These are phyloP conservation scores for Russula ochroleuca DNA, from an alignment of 768 basidiomycete species.

Conservation along the genomic window DNA sequence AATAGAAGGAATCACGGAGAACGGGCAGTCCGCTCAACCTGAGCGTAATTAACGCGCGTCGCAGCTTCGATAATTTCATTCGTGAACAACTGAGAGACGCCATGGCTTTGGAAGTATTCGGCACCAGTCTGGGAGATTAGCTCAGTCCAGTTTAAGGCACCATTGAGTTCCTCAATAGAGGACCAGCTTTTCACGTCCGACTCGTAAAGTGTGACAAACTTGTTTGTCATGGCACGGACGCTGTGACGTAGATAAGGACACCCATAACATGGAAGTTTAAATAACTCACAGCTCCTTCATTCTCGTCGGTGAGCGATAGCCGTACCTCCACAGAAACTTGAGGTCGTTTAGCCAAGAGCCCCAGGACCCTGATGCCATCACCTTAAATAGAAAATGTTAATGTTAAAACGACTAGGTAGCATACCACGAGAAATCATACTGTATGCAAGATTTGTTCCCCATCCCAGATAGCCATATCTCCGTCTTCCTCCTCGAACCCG, in stretches of 20 bases:
- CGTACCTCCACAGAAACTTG: conserved; percentile 23
- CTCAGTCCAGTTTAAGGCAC: conserved; percentile 29
- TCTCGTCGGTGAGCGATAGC: conserved; percentile 15
- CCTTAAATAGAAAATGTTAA: background rate
- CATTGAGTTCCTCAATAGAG: conserved; percentile 39
- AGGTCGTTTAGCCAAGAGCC: conserved; percentile 12
- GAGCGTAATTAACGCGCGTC: conserved; percentile 78
- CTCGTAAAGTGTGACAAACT: conserved; percentile 54
- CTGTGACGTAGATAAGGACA: conserved; percentile 34
- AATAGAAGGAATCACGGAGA: background rate
- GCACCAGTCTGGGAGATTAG: conserved; percentile 48
- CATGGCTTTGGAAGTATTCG: conserved; percentile 51
- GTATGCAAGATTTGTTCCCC: conserved; percentile 65
- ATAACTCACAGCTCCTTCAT: conserved; percentile 16
- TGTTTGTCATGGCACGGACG: conserved; percentile 48
- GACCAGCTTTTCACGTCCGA: conserved; percentile 55
- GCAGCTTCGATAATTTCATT: conserved; percentile 67
- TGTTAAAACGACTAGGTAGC: background rate
- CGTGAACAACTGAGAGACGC: conserved; percentile 53
- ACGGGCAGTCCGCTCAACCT: conserved; percentile 39
- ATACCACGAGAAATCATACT: conserved; percentile 39
- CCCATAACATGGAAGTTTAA: background rate
- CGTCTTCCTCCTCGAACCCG: conserved; percentile 44
- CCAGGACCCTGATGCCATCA: background rate
- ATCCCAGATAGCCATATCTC: conserved; percentile 75